Evolutionary conservation across 2,329 filamentous ascomycete species (phyloP).

Genomic region (Diaporthe sp.): DNA sequence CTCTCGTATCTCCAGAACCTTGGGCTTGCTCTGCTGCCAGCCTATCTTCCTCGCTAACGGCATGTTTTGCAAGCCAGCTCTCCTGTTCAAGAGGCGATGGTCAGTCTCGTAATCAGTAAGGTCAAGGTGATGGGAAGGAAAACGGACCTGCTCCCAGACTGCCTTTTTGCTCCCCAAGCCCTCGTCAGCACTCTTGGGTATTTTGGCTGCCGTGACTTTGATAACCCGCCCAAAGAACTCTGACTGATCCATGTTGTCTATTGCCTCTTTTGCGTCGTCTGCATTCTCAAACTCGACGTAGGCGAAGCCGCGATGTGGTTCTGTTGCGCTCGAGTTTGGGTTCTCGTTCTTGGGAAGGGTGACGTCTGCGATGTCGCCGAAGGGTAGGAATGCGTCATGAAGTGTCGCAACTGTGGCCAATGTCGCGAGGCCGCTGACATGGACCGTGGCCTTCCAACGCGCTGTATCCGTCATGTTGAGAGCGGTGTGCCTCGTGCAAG

Average conservation of each 20-base stretch:
- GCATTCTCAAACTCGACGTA: conserved; percentile 94
- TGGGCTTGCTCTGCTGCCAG: conserved; percentile 68
- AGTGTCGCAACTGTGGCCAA: conserved; percentile 82
- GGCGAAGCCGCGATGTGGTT: conserved; percentile 91
- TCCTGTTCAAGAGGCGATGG: conserved; percentile 70
- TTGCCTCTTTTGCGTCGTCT: conserved; percentile 91
- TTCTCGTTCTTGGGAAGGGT: conserved; percentile 90
- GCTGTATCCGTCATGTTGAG: conserved; percentile 81
- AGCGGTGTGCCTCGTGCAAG: conserved; percentile 30
- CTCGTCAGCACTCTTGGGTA: conserved; percentile 89
- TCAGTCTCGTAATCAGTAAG: conserved; percentile 38
- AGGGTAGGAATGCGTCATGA: conserved; percentile 94
- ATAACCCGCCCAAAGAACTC: conserved; percentile 94
- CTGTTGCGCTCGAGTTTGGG: conserved; percentile 82
- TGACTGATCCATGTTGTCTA: conserved; percentile 99
- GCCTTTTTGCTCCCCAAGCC: conserved; percentile 94
- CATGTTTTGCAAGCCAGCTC: conserved; percentile 91
- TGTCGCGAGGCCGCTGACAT: conserved; percentile 89
- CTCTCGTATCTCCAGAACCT: conserved; percentile 62
- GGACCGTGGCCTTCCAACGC: conserved; percentile 91
- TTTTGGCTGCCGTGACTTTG: conserved; percentile 92
- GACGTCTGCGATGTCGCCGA: conserved; percentile 94
- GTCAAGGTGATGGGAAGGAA: background rate
- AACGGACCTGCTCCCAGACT: conserved; percentile 92
- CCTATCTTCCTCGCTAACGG: conserved; percentile 84